Percentiles rank a stretch among this genome's conserved stretches.
These are phyloP conservation scores for Senna tora DNA, from an alignment of 306 rosid genomes.

Conservation along the genomic window DNA sequence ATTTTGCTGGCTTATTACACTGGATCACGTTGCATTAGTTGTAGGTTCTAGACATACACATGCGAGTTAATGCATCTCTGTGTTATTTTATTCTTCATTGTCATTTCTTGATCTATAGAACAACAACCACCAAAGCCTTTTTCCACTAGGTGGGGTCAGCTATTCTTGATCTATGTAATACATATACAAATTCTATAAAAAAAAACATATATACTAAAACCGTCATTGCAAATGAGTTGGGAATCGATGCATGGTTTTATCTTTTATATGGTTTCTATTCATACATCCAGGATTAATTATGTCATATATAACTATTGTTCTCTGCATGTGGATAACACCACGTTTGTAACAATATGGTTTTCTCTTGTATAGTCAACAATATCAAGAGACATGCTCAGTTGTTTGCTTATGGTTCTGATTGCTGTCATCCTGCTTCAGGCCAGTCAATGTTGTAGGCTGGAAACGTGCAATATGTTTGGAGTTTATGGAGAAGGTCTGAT, in stretches of 20 bases:
- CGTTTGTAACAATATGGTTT: constrained; percentile 37
- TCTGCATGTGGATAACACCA: constrained; percentile 29
- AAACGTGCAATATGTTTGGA: constrained; percentile 98
- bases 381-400: constrained; percentile 49
- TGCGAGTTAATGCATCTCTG: neutral
- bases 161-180: neutral
- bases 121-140: too few relatives aligned
- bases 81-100: neutral
- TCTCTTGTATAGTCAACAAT: constrained; percentile 51
- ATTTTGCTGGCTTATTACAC: neutral
- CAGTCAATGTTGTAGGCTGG: constrained; percentile 96
- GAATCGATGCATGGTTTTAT: constrained; percentile 1
- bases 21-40: constrained; percentile 7
- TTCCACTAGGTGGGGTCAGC: too few relatives aligned
- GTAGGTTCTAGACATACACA: constrained; percentile 3
- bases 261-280: neutral
- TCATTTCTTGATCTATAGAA: neutral
- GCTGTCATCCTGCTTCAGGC: constrained; percentile 77
- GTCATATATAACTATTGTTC: constrained; percentile 25
- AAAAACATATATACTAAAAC: neutral
- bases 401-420: constrained; percentile 58
- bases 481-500: constrained; percentile 92
- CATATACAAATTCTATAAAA: too few relatives aligned
- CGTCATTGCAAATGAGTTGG: constrained; percentile 14
- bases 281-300: constrained; percentile 26